Conservation (phyloP, 805 yeast species). For the Sugiyamaella valdiviana region DNA sequence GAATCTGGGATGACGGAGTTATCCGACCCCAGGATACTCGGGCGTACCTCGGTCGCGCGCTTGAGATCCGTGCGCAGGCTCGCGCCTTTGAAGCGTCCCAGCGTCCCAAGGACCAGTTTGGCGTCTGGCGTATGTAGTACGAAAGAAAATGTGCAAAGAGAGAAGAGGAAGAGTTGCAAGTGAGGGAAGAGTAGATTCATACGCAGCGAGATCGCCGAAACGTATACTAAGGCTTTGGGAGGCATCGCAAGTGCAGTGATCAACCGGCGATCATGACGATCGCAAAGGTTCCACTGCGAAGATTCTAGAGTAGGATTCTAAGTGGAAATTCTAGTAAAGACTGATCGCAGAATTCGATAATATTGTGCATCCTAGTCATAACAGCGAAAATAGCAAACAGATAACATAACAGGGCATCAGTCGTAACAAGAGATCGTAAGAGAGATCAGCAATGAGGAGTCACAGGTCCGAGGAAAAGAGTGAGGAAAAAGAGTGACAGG, state of each 20-base stretch:
- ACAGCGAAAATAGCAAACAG: not conserved
- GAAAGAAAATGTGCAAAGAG: not conserved
- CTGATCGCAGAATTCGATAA: no score
- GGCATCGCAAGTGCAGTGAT: no score
- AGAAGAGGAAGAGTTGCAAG: no score
- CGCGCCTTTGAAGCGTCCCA: conserved; percentile 8
- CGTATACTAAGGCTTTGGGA: no score
- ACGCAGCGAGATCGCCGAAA: no score
- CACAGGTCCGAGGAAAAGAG: not conserved
- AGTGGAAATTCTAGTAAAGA: no score
- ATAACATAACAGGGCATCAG: not conserved
- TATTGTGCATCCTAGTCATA: not conserved
- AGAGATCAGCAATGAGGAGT: not conserved
- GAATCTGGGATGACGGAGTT: conserved; percentile 32
- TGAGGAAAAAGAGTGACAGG: not conserved
- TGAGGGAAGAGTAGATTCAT: no score
- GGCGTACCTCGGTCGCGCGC: conserved; percentile 26
- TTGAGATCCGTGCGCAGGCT: conserved; percentile 21
- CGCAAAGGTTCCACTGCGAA: no score
- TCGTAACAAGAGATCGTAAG: not conserved
- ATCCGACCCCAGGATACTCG: conserved; percentile 29
- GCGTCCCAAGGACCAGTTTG: conserved; percentile 18
- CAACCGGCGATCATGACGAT: no score
- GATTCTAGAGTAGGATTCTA: no score
- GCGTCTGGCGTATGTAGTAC: conserved; percentile 29